Conservation (phyloP, 495 filamentous ascomycete genomes). For the Penicillium antarcticum region DNA sequence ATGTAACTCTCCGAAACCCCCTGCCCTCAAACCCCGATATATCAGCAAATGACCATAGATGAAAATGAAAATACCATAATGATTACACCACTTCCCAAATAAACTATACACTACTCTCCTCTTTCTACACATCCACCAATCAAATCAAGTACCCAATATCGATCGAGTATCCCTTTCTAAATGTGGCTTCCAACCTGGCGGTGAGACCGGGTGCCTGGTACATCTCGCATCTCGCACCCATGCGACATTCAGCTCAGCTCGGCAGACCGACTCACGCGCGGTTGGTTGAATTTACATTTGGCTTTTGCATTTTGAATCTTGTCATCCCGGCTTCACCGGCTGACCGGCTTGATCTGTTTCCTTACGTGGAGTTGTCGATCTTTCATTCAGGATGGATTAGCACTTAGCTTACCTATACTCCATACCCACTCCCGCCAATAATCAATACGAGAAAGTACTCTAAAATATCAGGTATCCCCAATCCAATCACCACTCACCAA, state of each 20-base stretch:
- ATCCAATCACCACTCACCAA: no score
- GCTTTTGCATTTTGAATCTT: no score
- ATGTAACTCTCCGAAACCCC: background rate
- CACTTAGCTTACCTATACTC: no score
- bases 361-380: background rate
- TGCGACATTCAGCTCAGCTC: background rate
- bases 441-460: no score
- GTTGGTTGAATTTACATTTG: background rate
- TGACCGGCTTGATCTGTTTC: background rate
- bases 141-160: background rate
- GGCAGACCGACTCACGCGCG: background rate
- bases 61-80: background rate
- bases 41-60: background rate
- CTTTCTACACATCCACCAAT: background rate
- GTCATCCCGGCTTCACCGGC: no score
- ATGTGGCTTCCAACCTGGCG: background rate
- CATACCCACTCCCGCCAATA: no score
- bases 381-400: no score
- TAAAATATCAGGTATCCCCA: no score
- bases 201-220: background rate
- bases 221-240: no score
- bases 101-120: background rate
- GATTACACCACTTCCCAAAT: background rate
- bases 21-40: background rate
- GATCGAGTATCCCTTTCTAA: background rate